Base-by-base conservation (phyloP, 169 alveolate genomes). In the Plasmodium ovale region DNA sequence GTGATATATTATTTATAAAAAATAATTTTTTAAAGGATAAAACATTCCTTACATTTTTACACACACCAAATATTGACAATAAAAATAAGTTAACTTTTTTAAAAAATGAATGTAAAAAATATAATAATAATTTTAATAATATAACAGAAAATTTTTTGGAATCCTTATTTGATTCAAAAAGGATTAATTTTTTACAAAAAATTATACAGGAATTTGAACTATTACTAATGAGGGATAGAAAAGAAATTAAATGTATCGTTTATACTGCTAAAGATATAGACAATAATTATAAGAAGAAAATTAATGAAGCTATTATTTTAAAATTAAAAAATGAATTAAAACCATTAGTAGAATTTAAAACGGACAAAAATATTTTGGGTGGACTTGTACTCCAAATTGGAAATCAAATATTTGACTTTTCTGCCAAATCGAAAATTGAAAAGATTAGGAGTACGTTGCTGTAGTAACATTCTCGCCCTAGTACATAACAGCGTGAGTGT, bases 211-310 rank as follows among this genome's bases (percentile, higher is more conserved):
- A 82, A 37, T 82, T 82, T 56, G 90, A 82, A 65, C 29, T 82
- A 12, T 58, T 82, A 39, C 58, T 82, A 64, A 65, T 82, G 71
- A 64, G 49, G 29, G 84, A 82, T 9, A 65, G 82, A 58, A 82
- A 82, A 67, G 90, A 82, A 82, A 82, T 82, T 6, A 82, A 82
- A 56, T 82, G 90, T 67, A 3, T 65, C 35, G 90, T 82, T 42
- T 82, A 65, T 58, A 82, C 90, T 29, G 73, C 90, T 16, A 82
- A 51, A 51, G 90, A 82, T 37, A 65, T 82, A 7, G 74, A 65
- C 58, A 82, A 65, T 42, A 53, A 25, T 51, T 56, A 65, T 39
- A 82, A 82, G 37, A 54, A 82, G 29, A 82, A 82, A 82, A 65
- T 82, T 1, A 70, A 53, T 0, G 90, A 82, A 16, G 64, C 90